Conservation (phyloP, 2,329 filamentous ascomycete genomes). For the Trichoderma atrobrunneum region DNA sequence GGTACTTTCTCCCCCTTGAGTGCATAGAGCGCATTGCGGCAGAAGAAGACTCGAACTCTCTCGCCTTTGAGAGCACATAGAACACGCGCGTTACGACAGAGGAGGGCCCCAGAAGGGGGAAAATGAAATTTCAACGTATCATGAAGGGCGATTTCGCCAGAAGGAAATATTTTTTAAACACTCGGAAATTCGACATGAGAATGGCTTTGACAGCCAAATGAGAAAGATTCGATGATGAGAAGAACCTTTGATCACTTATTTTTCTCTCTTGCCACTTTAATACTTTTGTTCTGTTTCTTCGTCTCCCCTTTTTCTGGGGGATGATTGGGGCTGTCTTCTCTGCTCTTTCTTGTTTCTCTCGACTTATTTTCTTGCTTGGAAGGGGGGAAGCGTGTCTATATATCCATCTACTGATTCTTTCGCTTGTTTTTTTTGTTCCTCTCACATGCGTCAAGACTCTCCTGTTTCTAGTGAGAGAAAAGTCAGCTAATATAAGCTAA, state of each 20-base stretch:
- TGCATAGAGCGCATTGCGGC: slow-evolving; percentile 30
- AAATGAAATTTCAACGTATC: slow-evolving; percentile 5
- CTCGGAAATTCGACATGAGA: not conserved
- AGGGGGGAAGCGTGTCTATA: not conserved
- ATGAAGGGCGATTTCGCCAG: not conserved
- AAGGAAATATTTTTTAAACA: slow-evolving; percentile 1
- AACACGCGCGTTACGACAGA: slow-evolving; percentile 22
- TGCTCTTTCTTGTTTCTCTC: not conserved
- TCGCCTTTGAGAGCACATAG: slow-evolving; percentile 35
- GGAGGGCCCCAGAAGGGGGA: slow-evolving; percentile 2
- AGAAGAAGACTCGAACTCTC: slow-evolving; percentile 14
- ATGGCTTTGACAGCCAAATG: not conserved
- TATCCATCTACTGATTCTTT: not conserved
- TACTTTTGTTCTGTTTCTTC: not conserved
- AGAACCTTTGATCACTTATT: not conserved
- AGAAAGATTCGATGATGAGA: slow-evolving; percentile 4
- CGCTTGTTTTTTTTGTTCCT: not conserved
- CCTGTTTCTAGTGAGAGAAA: not conserved
- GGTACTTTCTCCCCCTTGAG: slow-evolving; percentile 29
- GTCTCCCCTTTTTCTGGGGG: not conserved
- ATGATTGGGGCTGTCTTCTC: not conserved
- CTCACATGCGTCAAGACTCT: not conserved
- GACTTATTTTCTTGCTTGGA: not conserved
- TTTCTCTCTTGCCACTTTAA: not conserved
- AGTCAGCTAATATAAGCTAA: not conserved